Evolutionary conservation across 2,329 filamentous ascomycete genomes (phyloP), one percentile per base, ranked within the genome.

Genomic region (Uncinocarpus reesii): DNA sequence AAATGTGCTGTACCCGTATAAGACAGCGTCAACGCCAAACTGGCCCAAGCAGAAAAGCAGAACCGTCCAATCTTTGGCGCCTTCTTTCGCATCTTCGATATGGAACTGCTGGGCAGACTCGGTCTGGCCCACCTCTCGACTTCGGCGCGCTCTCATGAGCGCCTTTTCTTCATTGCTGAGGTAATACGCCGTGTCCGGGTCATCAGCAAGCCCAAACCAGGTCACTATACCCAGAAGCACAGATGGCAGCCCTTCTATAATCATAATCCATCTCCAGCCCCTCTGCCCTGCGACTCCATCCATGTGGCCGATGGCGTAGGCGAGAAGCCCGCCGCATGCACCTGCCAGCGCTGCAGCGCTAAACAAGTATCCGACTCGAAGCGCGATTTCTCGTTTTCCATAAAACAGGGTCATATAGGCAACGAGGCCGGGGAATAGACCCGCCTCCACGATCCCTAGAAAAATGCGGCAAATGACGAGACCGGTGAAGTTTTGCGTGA

Each of bases 1-100:
- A 60, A 89, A 89, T 0, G 83, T 87, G 42, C 79, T 83, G 63
- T 80, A 88, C 3, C 84, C 83, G 58, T 89, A 89, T 0, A 89
- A 71, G 78, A 88, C 84, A 1, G 81, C 85, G 58, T 87, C 83
- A 13, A 76, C 74, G 3, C 83, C 82, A 59, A 88, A 88, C 61
- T 86, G 82, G 4, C 72, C 82, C 31, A 79, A 62, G 53, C 75
- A 81, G 60, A 87, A 87, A 1, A 74, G 66, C 73, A 80, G 86
- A 20, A 86, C 77, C 61, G 84, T 87, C 83, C 83, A 87, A 63
- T 90, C 85, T 53, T 71, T 74, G 51, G 85, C 78, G 0, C 80
- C 83, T 48, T 76, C 76, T 53, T 73, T 67, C 58, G 86, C 81
- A 57, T 89, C 84, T 7, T 66, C 62, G 65, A 75, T 78, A 54